Base-by-base conservation (phyloP, 352 stramenopile species). In the Globisporangium camurandrum region DNA sequence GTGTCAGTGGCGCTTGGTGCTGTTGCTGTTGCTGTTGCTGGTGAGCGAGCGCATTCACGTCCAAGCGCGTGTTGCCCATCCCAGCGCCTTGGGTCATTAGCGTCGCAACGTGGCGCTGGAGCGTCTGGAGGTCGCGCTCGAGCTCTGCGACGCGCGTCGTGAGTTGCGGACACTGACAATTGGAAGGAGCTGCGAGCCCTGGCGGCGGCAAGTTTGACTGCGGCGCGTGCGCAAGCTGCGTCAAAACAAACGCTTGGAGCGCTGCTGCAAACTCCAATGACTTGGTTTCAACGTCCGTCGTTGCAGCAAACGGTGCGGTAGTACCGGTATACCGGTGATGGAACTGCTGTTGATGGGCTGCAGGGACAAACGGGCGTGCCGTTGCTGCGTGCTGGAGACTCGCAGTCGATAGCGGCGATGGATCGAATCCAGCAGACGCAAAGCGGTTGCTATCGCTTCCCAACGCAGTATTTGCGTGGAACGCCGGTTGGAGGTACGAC, bases 401-500 rank as follows among this genome's bases (percentile, higher is more conserved):
- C 6, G 55, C 47, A 7, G 54, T 51, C 17, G 56, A 30, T 19
- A 54, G 53, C 9, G 47, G 20, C 54, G 46, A 5, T 42, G 47
- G 31, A 56, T 11, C 24, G 42, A 43, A 11, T 4, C 45, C 30
- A 17, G 20, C 30, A 30, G 40, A 22, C 20, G 7, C 3, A 64
- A 54, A 30, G 61, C 45, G 7, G 42, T 7, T 20, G 14, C 16
- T 14, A 20, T 46, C 40, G 12, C n/a, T 33, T 9, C 17, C 19
- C n/a, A 16, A 27, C 27, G 27, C 12, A n/a, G 31, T 19, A 23
- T 4, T 19, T 23, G 36, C 17, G 49, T 59, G 62, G 57, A 82
- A 83, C 48, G 69, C 50, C 9, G 71, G 66, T 42, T 80, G 67
- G 24, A 84, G 56, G 46, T 88, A 88, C 34, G 76, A 86, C 24